Base-by-base conservation (phyloP, 2,329 filamentous ascomycete genomes). In the Talaromyces sp. region DNA sequence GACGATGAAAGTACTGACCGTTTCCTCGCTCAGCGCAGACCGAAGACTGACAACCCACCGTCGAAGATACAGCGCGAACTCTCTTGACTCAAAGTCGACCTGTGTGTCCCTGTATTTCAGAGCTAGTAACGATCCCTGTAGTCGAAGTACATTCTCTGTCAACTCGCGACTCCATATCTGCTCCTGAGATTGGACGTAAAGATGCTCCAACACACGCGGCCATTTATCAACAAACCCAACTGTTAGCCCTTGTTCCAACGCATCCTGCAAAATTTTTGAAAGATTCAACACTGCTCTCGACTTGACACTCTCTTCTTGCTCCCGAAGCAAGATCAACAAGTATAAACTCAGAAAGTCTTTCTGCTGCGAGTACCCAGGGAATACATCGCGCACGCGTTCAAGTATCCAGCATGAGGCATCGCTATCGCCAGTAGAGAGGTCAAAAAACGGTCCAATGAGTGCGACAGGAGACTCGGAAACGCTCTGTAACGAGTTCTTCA, bases 1-100 rank as follows among this genome's bases (percentile, higher is more conserved):
- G n/a, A 24, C 1, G 17, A 50, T 26, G 2, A 50, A 5, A 17
- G 32, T 24, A 67, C 74, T 65, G 65, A 77, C 75, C 0, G 74
- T 78, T 65, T 77, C 75, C 60, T 78, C 75, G n/a, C 66, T 65
- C 51, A 77, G 66, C 0, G 76, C 75, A 52, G 69, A 76, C 14
- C 70, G 70, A 27, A 78, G 64, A 56, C 70, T 72, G 12, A 72
- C 66, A 19, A 67, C 64, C 70, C 74, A 76, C 46, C 63, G 66
- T 10, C 65, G 63, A 26, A 77, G 50, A 35, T 69, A 70, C 0
- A 53, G 57, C 31, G 69, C 65, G 11, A 69, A 63, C 8, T 59
- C 58, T 32, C 67, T 61, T 4, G 61, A 51, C 14, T 62, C 62
- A 17, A 46, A 60, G 9, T 58, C 57, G n/a, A 56, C 54, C 9